phyloP scores from a whole-genome alignment of 1,284 basidiomycete genomes.

The Pyrrhoderma lamaoense region DNA sequence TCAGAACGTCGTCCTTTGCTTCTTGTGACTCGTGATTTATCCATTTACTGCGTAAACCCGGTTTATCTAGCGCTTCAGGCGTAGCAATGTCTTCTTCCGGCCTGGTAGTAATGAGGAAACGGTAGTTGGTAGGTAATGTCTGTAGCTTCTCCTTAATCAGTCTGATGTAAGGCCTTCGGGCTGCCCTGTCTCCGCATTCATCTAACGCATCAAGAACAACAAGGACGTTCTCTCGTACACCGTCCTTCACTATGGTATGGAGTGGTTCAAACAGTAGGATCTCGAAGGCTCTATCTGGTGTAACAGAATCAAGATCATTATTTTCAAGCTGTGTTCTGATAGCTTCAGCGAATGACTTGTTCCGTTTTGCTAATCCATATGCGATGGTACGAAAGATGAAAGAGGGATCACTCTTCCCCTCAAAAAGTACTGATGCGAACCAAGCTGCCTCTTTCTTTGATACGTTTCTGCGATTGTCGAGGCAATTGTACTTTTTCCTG shows the following conservation, averaged over 20 bases:
- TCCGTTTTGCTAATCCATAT: no score
- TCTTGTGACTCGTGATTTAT: not conserved
- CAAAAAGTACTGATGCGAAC: not conserved
- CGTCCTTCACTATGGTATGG: not conserved
- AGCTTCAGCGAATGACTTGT: no score
- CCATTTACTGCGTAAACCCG: no score
- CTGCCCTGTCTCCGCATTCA: not conserved
- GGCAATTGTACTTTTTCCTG: conserved; percentile 11
- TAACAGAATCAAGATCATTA: not conserved
- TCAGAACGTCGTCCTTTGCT: not conserved
- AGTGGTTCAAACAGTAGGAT: not conserved
- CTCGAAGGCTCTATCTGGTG: not conserved
- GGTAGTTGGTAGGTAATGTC: not conserved
- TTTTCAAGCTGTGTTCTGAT: not conserved
- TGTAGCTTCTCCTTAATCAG: not conserved
- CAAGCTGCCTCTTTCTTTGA: not conserved
- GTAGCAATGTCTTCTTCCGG: not conserved
- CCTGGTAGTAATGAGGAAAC: conserved; percentile 1
- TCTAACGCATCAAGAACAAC: not conserved
- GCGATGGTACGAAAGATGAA: no score
- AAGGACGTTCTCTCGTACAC: not conserved
- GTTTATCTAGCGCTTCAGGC: no score
- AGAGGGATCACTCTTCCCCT: not conserved
- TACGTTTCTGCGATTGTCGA: not conserved
- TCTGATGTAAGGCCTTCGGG: not conserved